Conservation (phyloP, 805 yeast species). For the Komagataella populi region DNA sequence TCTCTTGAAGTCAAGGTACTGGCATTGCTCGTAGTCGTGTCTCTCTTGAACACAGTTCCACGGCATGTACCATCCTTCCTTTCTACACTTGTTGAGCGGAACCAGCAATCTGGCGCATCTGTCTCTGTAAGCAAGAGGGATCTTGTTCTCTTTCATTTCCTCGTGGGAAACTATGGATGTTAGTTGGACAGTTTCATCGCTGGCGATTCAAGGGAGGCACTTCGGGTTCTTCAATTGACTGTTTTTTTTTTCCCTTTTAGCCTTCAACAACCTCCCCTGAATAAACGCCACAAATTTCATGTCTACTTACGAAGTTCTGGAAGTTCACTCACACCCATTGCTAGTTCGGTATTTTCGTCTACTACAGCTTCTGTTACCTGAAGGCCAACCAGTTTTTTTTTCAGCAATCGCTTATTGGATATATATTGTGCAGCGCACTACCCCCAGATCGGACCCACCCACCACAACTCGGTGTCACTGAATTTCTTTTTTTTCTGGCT, state of each 20-base stretch:
- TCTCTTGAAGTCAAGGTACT: conserved; percentile 68
- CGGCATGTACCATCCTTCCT: conserved; percentile 42
- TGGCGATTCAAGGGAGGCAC: neutral
- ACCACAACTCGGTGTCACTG: neutral
- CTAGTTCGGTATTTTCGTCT: neutral
- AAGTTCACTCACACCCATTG: conserved; percentile 22
- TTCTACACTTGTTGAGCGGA: conserved; percentile 49
- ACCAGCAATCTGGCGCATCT: conserved; percentile 61
- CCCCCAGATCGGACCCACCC: neutral
- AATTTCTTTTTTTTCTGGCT: neutral
- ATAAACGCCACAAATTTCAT: neutral
- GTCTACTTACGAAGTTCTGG: conserved; percentile 26
- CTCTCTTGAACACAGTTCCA: conserved; percentile 70
- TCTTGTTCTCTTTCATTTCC: conserved; percentile 67
- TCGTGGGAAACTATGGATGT: conserved; percentile 52
- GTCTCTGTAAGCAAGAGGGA: conserved; percentile 72
- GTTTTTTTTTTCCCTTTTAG: too few relatives aligned
- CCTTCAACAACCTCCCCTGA: neutral
- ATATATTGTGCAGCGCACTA: neutral
- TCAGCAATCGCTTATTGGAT: neutral
- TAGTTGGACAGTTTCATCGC: conserved; percentile 4
- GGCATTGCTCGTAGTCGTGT: conserved; percentile 77
- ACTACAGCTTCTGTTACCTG: neutral
- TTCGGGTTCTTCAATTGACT: conserved; percentile 6
- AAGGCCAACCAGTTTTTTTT: neutral